Evolutionary conservation across 2,329 filamentous ascomycete genomes (phyloP), one percentile per base, ranked within the genome.

Genomic region (Scleromitrula shiraiana): DNA sequence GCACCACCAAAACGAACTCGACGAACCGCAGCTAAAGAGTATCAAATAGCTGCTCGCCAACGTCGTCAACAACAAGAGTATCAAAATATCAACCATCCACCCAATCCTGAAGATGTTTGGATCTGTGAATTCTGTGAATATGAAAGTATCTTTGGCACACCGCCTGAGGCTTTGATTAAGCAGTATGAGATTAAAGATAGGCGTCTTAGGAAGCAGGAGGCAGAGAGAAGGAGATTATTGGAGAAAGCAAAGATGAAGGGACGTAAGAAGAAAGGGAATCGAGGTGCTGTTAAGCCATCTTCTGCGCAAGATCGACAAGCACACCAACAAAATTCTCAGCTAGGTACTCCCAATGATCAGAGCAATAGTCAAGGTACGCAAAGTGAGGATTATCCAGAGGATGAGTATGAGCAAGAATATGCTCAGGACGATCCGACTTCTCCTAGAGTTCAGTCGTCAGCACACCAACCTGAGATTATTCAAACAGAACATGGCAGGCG

Each of bases 61-160:
- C 84, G 93, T 6, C 83, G 84, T 50, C 77, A 86, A 39, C 77
- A 87, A 60, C 86, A 93, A 52, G 78, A 86, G 59, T 83, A 85
- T 55, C 76, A 79, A 49, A 94, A 93, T 64, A 80, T 79, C 53
- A 81, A 85, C 59, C 82, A 86, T 59, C 84, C 86, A 1, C 85
- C 85, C 0, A 70, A 68, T 15, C 64, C 70, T 2, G 84, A 88
- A 55, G 87, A 95, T 52, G 77, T 89, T 42, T 97, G 90, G 87
- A 89, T 97, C 39, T 98, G 93, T 68, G 88, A 96, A 62, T 97
- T 97, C 64, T 98, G 93, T 71, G 93, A 98, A 66, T 98, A 96
- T 63, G 91, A 97, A 67, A 80, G 81, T 44, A 96, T 98, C 41
- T 97, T 95, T 64, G 91, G 91, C n/a, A 76, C 76, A 44, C 86